A percentile compares a stretch with the other conserved stretches of the same genome.
Evolutionary conservation across 2,329 filamentous ascomycete species (phyloP).

Genomic region (Hypoxylon sp.): DNA sequence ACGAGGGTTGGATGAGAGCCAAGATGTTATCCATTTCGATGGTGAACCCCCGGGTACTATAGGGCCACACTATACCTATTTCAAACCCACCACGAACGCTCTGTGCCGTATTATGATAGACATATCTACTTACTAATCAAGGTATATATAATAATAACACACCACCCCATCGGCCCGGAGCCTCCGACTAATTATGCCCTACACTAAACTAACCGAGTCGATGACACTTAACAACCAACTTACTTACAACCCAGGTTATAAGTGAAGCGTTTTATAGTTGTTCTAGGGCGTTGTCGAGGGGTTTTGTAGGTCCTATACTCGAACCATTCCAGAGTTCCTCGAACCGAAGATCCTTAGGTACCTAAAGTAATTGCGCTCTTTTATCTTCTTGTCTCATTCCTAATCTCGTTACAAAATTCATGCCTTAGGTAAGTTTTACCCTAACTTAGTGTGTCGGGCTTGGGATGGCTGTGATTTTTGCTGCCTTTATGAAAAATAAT

Average conservation of each 20-base stretch:
- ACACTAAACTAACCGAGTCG: not conserved
- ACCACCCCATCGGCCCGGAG: not conserved
- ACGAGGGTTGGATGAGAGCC: not conserved
- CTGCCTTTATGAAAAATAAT: too few relatives aligned
- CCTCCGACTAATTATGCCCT: not conserved
- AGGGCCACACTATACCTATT: not conserved
- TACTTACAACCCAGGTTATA: not conserved
- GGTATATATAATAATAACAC: not conserved
- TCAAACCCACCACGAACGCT: not conserved
- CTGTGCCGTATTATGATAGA: not conserved
- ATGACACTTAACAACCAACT: not conserved
- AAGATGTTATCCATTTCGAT: not conserved
- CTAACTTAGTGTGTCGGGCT: not conserved
- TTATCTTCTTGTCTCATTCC: not conserved
- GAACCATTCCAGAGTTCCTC: not conserved
- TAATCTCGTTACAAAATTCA: not conserved
- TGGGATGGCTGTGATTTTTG: not conserved
- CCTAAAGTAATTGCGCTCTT: too few relatives aligned
- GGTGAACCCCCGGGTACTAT: not conserved
- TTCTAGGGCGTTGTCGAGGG: too few relatives aligned
- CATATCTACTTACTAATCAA: not conserved
- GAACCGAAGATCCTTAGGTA: not conserved
- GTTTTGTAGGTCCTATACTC: not conserved
- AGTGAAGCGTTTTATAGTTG: not conserved
- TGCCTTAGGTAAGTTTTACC: not conserved